These are phyloP conservation scores for Patellaria atrata DNA, from an alignment of 495 filamentous ascomycete species.

Conservation along the genomic window DNA sequence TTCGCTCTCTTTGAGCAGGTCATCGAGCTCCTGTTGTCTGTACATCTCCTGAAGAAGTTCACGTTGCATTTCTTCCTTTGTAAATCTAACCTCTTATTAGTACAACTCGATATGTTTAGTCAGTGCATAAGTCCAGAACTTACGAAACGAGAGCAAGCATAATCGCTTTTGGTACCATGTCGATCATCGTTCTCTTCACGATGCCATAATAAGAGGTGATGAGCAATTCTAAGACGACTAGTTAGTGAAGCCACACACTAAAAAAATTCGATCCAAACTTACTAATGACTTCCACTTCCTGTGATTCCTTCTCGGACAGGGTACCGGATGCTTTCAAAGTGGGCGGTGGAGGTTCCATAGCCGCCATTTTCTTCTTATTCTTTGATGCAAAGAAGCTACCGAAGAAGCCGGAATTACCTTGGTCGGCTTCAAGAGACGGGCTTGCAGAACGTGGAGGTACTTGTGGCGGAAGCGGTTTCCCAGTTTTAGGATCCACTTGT, in stretches of 20 bases:
- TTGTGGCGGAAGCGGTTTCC: slow-evolving; percentile 70
- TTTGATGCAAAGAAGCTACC: slow-evolving; percentile 94
- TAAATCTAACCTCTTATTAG: slow-evolving; percentile 44
- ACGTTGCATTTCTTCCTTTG: slow-evolving; percentile 96
- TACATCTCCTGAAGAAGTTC: slow-evolving; percentile 99
- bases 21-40: slow-evolving; percentile 73
- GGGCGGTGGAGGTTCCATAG: slow-evolving; percentile 91
- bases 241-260: slow-evolving; percentile 11
- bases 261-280: slow-evolving; percentile 31
- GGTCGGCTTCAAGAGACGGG: slow-evolving; percentile 40
- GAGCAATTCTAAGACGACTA: slow-evolving; percentile 53
- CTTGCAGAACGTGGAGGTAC: slow-evolving; percentile 56
- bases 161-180: slow-evolving; percentile 99
- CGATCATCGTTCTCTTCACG: slow-evolving; percentile 94
- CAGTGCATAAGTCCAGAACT: slow-evolving; percentile 26
- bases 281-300: slow-evolving; percentile 99
- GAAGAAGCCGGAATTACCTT: slow-evolving; percentile 73
- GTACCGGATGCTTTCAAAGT: slow-evolving; percentile 86
- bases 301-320: slow-evolving; percentile 77
- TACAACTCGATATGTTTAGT: neutral
- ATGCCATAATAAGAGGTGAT: slow-evolving; percentile 98
- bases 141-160: slow-evolving; percentile 95
- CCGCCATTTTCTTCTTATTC: slow-evolving; percentile 99
- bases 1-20: slow-evolving; percentile 93
- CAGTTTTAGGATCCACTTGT: slow-evolving; percentile 97